Evolutionary conservation across 164 flowering plant genomes (phyloP), one percentile per base, ranked within the genome.

Genomic region (Chimonanthus salicifolius): DNA sequence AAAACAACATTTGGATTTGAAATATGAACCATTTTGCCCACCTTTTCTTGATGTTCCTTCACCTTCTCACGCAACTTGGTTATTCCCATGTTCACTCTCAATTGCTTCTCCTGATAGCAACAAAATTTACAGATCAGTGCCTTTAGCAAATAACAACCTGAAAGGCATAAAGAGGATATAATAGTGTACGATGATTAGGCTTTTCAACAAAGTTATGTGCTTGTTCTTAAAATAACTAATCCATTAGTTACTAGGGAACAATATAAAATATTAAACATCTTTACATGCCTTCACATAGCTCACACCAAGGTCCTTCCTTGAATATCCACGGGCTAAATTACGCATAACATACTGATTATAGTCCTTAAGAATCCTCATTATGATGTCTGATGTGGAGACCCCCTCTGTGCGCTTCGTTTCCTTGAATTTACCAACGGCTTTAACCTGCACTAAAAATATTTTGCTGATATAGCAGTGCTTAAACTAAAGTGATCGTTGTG

Each of bases 341-440:
- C 98, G 97, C 88, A 87, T 84, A 74, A 95, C 99, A 85, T 93
- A 95, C 73, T 89, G 85, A 71, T 93, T 95, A 78, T 95, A 95
- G 75, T 95, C 99, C 82, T 92, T 95, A 8, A 95, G 92, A 74
- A 93, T 93, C 82, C 97, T 88, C 98, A 89, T 88, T 62, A 89
- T 89, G 71, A 88, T 79, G 69, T 92, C 95, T n/a, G 95, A 92
- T 43, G 97, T 92, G 69, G 97, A 92, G 58, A 92, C 86, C 45
- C 97, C 95, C 1, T 90, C 94, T 11, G 95, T 92, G 18, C 97
- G 82, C 64, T 92, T 79, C 64, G 97, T 92, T 85, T 90, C 94
- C 86, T 87, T 89, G 60, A 90, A 92, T 78, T 78, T 92, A 47
- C 97, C 94, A 69, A 81, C 71, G 6, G 88, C 74, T 82, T 89